Base-by-base conservation (phyloP, 495 filamentous ascomycete species). In the Eremomyces bilateralis region DNA sequence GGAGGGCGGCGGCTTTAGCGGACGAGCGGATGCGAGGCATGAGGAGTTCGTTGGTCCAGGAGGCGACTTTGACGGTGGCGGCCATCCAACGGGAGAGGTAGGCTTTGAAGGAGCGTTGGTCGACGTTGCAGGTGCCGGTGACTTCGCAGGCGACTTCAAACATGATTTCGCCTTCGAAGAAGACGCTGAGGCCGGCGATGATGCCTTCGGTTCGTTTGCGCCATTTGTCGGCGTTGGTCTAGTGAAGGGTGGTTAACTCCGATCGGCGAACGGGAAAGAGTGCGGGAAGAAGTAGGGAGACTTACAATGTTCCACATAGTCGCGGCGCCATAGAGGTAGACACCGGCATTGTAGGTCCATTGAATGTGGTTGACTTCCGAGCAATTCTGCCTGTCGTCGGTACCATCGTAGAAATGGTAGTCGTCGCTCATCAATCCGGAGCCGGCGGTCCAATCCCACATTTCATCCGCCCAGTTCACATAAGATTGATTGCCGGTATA, bases 401-500 rank as follows among this genome's bases (percentile, higher is more conserved):
- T 66, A 17, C 76, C 76, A 46, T 88, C 80, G 39, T 60, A 76
- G 32, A 83, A 65, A 33, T 56, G 54, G 53, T 62, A 73, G 6
- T 54, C 49, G 3, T 52, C 37, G 37, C 46, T 47, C 39, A 73
- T 53, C 20, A 84, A 56, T 3, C 71, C 67, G 8, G 69, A 59
- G 0, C 47, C 42, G 1, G 51, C 50, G 43, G 67, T 66, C 80
- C 80, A 90, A 20, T 76, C 68, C 55, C 60, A 83, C 24, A 70
- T 62, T 41, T 66, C 73, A 37, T 67, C 58, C 2, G 77, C 79
- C 79, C 78, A 83, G 28, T 75, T 60, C 1, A 64, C 62, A 47
- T 85, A 85, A 0, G 77, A 81, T 32, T 67, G 46, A 50, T 85
- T 83, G 22, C 69, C 68, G 4, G 80, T 84, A 49, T 78, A 82